These are phyloP conservation scores for Leucocoprinus sp. DNA, from an alignment of 768 basidiomycete species.

Conservation along the genomic window DNA sequence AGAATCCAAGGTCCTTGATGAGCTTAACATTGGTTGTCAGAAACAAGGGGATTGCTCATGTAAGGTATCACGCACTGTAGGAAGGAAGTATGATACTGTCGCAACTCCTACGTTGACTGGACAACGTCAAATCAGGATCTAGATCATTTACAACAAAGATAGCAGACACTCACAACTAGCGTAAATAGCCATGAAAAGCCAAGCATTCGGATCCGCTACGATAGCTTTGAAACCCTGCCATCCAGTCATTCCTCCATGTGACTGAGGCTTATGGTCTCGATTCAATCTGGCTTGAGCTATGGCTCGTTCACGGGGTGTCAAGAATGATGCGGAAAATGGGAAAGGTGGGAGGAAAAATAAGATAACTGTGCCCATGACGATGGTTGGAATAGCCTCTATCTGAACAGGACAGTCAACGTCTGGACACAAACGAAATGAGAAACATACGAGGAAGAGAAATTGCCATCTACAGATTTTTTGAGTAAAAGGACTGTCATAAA, in stretches of 20 bases:
- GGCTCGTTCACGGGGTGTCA: conserved; percentile 42
- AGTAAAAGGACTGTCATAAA: background rate
- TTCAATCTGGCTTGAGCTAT: conserved; percentile 52
- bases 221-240: conserved; percentile 50
- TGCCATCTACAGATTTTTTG: conserved; percentile 36
- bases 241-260: conserved; percentile 50
- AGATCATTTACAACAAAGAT: background rate
- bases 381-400: conserved; percentile 50
- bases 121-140: background rate
- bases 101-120: conserved; percentile 50
- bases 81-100: conserved; percentile 48
- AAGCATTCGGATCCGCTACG: conserved; percentile 40
- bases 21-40: conserved; percentile 25
- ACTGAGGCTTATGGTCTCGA: conserved; percentile 46
- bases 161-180: conserved; percentile 35
- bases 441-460: conserved; percentile 44
- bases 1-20: conserved; percentile 48
- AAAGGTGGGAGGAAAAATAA: conserved; percentile 47
- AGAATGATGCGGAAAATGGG: conserved; percentile 45
- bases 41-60: background rate
- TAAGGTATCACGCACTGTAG: conserved; percentile 29
- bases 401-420: conserved; percentile 14
- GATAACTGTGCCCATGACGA: conserved; percentile 42
- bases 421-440: background rate
- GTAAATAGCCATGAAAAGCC: conserved; percentile 44